Evolutionary conservation across 2,329 filamentous ascomycete genomes (phyloP), one percentile per base, ranked within the genome.

Genomic region (Macrophomina phaseolina): DNA sequence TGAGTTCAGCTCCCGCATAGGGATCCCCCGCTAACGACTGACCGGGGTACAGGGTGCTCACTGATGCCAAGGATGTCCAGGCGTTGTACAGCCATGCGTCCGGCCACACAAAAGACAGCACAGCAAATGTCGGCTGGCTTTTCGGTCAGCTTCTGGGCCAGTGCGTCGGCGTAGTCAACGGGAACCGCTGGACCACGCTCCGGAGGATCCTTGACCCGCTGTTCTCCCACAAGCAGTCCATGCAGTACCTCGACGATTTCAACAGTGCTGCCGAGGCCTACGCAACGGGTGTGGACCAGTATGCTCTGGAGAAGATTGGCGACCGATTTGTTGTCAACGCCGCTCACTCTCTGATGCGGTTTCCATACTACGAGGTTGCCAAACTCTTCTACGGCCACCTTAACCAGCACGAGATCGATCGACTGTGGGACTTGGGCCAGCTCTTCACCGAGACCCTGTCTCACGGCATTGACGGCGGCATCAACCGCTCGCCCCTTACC

Each of bases 401-500:
- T 32, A 58, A 28, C 16, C 11, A 16, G 32, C 16, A 45, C 9
- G 67, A 68, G 60, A 52, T 55, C 36, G 38, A 62, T 7, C 38
- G 46, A 30, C 55, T 68, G 23, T 68, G 67, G 67, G 48, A 58
- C 2, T 18, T 68, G 18, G 67, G 63, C 42, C 63, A 66, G 64
- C 45, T 52, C 30, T 65, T 65, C 34, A 56, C 34, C n/a, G 2
- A 30, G 12, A 48, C 55, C 52, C 58, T 48, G 7, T 3, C 23
- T 16, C 6, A 12, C 36, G 45, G 12, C 18, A 60, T 63, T 40
- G 38, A 48, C 32, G 64, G 55, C 32, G 55, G 56, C 9, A 34
- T 66, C 38, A 56, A 62, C 48, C 66, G 66, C n/a, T 51, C 62
- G 23, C 42, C 42, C 5, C 58, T 49, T 16, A 49, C 58, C 30